Conservation (phyloP, 2,329 filamentous ascomycete genomes). For the Aspergillus sojae region DNA sequence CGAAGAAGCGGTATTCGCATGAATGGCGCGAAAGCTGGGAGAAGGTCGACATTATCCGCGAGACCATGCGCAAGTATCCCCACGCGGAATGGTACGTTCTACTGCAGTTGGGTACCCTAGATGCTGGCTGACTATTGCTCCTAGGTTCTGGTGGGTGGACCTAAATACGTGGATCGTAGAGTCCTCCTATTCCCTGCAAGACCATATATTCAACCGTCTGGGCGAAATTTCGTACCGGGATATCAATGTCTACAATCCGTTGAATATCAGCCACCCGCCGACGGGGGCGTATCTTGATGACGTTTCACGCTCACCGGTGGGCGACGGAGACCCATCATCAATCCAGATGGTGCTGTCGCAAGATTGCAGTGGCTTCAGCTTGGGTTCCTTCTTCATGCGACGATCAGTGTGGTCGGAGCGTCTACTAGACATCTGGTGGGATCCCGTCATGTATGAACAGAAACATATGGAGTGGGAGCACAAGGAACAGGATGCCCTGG, state of each 20-base stretch:
- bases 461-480: conserved; percentile 99
- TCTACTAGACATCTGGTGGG: conserved; percentile 96
- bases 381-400: conserved; percentile 91
- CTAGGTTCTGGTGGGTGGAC: conserved; percentile 98
- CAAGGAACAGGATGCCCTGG: conserved; percentile 94
- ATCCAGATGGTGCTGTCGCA: conserved; percentile 89
- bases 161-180: conserved; percentile 99
- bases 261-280: conserved; percentile 87
- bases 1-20: conserved; percentile 96
- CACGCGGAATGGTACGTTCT: conserved; percentile 85
- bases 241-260: conserved; percentile 93
- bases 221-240: conserved; percentile 80
- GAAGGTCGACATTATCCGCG: conserved; percentile 92
- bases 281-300: conserved; percentile 75
- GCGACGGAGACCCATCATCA: conserved; percentile 75
- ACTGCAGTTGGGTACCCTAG: background rate
- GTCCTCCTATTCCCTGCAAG: conserved; percentile 83
- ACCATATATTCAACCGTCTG: conserved; percentile 84
- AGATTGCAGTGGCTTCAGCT: conserved; percentile 93
- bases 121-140: conserved; percentile 19
- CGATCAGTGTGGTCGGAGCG: conserved; percentile 88
- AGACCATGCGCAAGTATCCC: conserved; percentile 88
- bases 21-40: conserved; percentile 99
- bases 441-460: conserved; percentile 95
- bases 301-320: conserved; percentile 69